Evolutionary conservation across 768 basidiomycete genomes (phyloP), one percentile per base, ranked within the genome.

Genomic region (Suillus hirtellus): DNA sequence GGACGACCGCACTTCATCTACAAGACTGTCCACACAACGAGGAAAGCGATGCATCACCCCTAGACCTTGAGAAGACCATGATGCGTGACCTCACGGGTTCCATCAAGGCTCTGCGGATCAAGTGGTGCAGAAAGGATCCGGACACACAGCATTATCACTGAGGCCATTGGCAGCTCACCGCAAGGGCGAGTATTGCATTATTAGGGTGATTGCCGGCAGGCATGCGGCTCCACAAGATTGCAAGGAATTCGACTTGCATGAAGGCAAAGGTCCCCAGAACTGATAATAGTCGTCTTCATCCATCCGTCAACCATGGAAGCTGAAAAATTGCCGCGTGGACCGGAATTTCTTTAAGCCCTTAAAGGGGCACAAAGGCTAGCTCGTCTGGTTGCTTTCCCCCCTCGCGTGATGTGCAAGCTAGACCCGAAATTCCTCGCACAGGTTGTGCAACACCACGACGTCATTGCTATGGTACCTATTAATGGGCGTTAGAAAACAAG

Each of bases 121-220:
- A 53, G 56, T 58, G 15, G 17, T 58, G 21, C 56, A 58, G 56
- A 27, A 58, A 27, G 40, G 56, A 27, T 27, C 21, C 10, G 56
- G 24, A 27, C 12, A 40, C 55, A 43, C 56, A 58, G 56, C 56
- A 58, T 31, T 58, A n/a, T 19, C 56, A 42, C 40, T 27, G 56
- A 42, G 56, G 55, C 54, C 10, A 58, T 58, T 58, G 38, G 24
- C 17, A 19, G 40, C 56, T 58, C 56, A 43, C 56, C 40, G 56
- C 56, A 58, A 58, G 40, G 56, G 55, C 14, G 50, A 52, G 54
- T 56, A 31, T 9, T 52, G 56, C 56, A 58, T 42, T 58, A 58
- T 58, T 58, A 58, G 56, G 56, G 56, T 58, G 56, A 58, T 58
- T 58, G 56, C 56, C 40, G 56, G 56, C 56, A 58, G 56, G 56